Evolutionary conservation across 2,329 filamentous ascomycete genomes (phyloP), one percentile per base, ranked within the genome.

Genomic region (Aspergillus sp.): DNA sequence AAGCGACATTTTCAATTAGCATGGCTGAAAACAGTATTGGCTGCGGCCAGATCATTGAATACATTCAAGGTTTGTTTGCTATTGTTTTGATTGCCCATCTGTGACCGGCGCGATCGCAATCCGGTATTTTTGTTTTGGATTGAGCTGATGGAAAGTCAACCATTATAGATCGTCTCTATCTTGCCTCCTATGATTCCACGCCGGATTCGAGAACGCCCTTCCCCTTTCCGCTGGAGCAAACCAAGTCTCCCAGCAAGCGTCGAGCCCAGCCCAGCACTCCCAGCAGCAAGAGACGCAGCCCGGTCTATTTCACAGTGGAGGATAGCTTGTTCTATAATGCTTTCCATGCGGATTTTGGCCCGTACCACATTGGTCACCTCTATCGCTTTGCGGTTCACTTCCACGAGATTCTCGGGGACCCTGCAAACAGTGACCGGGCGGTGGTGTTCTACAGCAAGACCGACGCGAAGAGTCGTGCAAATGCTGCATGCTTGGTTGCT

Each of bases 311-410:
- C 71, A 91, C 89, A 44, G 84, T 97, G 57, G 93, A 98, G 66
- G 88, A 95, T 65, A 85, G 78, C 37, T 83, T 98, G 41, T 79
- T 95, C 42, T 98, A 98, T 78, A 98, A 98, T 69, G 90, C 91
- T 27, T 98, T 98, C 72, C 90, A 97, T 72, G 90, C 94, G 62
- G 93, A 98, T 73, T 98, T 98, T 69, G 93, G 93, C 61, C 93
- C 93, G 62, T 77, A 98, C 50, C 93, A 98, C 74, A 95, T 98
- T 58, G 93, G 93, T 22, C 93, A 98, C 68, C 76, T 98, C 37
- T 98, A 97, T 76, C 83, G 93, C 53, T 98, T 97, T 68, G 91
- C 93, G 4, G 87, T 97, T 46, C 85, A 91, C 61, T 89, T 98
- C 65, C 93, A 98, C 65, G 91, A 97, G 60, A 89, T 97, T 42